These are phyloP conservation scores for Russula vinacea DNA, from an alignment of 768 basidiomycete genomes.

Conservation along the genomic window DNA sequence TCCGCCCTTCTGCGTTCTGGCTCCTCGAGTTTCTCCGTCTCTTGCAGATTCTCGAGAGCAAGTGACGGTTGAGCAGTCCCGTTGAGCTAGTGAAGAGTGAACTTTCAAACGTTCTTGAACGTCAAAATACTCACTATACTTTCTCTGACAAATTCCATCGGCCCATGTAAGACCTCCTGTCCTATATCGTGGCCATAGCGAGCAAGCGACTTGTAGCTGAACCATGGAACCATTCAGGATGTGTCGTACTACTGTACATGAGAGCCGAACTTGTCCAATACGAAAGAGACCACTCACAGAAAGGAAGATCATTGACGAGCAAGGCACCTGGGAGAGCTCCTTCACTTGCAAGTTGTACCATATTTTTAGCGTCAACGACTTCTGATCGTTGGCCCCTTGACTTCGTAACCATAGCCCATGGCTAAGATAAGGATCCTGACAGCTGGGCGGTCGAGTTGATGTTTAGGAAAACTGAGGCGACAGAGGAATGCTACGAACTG, in stretches of 20 bases:
- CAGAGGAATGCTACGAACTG: not conserved
- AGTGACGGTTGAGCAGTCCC: slow-evolving; percentile 3
- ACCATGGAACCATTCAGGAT: slow-evolving; percentile 19
- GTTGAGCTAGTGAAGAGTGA: not conserved
- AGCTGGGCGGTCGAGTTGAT: not conserved
- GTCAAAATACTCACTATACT: not conserved
- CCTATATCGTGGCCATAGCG: slow-evolving; percentile 5
- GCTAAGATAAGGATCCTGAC: slow-evolving; percentile 6
- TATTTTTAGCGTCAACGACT: not conserved
- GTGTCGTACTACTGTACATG: not conserved
- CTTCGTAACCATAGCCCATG: slow-evolving; percentile 15
- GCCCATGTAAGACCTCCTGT: not conserved
- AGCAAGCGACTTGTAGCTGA: slow-evolving; percentile 16
- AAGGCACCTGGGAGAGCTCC: slow-evolving; percentile 7
- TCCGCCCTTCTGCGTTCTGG: not conserved
- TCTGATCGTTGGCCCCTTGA: slow-evolving; percentile 1
- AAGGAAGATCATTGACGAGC: slow-evolving; percentile 22
- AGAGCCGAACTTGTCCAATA: not conserved
- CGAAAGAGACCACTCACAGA: not conserved
- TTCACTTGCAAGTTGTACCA: not conserved
- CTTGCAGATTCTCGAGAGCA: slow-evolving; percentile 1
- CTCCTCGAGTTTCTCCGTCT: not conserved
- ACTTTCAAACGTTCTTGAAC: not conserved
- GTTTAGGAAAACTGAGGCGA: not conserved
- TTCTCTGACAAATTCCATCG: slow-evolving; percentile 11